These are phyloP conservation scores for Golovinomyces cichoracearum DNA, from an alignment of 2,329 filamentous ascomycete species.

Conservation along the genomic window DNA sequence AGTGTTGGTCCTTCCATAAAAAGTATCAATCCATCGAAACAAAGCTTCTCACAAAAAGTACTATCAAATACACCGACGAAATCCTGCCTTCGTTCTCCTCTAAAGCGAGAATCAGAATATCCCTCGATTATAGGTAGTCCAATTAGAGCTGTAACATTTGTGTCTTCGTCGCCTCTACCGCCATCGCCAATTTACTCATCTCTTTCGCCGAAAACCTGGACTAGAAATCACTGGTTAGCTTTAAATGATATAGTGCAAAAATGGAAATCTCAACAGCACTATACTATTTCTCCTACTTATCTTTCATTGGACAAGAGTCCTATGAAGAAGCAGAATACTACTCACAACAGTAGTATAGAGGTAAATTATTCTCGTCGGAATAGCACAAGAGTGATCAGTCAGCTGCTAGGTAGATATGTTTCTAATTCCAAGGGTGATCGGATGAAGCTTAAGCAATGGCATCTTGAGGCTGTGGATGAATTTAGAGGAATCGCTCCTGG, in stretches of 20 bases:
- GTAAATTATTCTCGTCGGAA: slow-evolving; percentile 6
- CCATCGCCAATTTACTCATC: slow-evolving; percentile 4
- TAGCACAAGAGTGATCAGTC: slow-evolving; percentile 12
- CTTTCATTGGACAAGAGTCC: too few species aligned
- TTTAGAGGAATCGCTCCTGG: slow-evolving; percentile 12
- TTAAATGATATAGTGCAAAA: slow-evolving; percentile 11
- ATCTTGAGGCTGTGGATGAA: slow-evolving; percentile 15
- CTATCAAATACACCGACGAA: slow-evolving; percentile 11
- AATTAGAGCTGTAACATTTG: slow-evolving; percentile 12
- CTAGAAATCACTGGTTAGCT: slow-evolving; percentile 13
- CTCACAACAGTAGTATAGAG: not conserved
- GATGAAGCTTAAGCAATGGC: slow-evolving; percentile 14
- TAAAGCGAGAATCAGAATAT: not conserved
- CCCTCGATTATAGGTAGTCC: not conserved
- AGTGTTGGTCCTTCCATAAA: not conserved
- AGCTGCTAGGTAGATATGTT: slow-evolving; percentile 12
- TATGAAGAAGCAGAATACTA: not conserved
- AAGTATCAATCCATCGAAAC: not conserved
- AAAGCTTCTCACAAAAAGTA: slow-evolving; percentile 2
- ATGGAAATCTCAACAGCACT: slow-evolving; percentile 10
- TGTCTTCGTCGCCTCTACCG: slow-evolving; percentile 13
- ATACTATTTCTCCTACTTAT: not conserved
- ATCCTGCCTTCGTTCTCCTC: slow-evolving; percentile 13
- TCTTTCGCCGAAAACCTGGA: slow-evolving; percentile 12
- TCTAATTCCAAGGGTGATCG: slow-evolving; percentile 5